Conservation (phyloP, 345 rosid species). For the Euphorbia pulcherrima region DNA sequence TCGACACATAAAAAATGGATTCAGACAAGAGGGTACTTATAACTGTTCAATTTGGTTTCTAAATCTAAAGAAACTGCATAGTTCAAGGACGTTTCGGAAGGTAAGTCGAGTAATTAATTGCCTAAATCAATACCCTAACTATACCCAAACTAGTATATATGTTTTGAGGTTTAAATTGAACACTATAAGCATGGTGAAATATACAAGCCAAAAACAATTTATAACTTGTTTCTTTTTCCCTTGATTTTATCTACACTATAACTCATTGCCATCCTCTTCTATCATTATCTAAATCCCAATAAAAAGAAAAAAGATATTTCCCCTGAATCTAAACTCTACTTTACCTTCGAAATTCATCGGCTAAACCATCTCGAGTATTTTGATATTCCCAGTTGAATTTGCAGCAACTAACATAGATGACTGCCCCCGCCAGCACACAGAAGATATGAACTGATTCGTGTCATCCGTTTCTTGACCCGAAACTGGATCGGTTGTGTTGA, state of each 20-base stretch:
- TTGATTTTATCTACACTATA: constrained; percentile 35
- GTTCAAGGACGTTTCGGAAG: too few species aligned
- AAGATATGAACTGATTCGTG: constrained; percentile 66
- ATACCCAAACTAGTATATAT: too few species aligned
- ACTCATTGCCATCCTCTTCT: constrained; percentile 15
- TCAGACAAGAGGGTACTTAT: too few species aligned
- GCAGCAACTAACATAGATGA: constrained; percentile 78
- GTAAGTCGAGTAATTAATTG: too few species aligned
- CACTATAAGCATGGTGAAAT: constrained; percentile 21
- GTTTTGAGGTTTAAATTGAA: constrained; percentile 4
- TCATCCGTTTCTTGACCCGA: constrained; percentile 67
- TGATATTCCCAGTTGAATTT: constrained; percentile 85
- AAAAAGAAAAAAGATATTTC: constrained; percentile 34
- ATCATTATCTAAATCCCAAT: constrained; percentile 6
- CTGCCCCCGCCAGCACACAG: constrained; percentile 84
- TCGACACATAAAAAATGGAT: too few species aligned
- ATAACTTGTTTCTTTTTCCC: not conserved
- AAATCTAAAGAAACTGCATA: too few species aligned
- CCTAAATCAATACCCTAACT: too few species aligned
- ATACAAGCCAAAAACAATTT: constrained; percentile 23
- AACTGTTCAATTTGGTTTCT: too few species aligned
- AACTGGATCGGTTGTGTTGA: constrained; percentile 47
- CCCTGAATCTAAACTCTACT: not conserved
- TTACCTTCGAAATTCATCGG: constrained; percentile 21
- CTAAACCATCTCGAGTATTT: constrained; percentile 79